These are phyloP conservation scores for Kuraishia hungarica DNA, from an alignment of 805 yeast species.

Conservation along the genomic window DNA sequence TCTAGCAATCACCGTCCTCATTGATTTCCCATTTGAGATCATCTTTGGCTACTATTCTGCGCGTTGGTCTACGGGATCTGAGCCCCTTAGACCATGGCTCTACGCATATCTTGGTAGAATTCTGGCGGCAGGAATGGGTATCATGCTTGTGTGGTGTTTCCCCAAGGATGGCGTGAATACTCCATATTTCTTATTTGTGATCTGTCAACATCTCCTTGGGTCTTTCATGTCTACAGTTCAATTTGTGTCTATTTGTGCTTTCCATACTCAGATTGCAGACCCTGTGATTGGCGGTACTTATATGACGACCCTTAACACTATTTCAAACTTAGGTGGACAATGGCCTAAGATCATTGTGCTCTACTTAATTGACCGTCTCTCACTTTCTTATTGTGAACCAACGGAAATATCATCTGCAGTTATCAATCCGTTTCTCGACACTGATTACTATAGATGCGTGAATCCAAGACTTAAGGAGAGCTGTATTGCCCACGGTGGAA, in stretches of 20 bases:
- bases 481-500: conserved; percentile 51
- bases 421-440: conserved; percentile 15
- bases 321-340: conserved; percentile 91
- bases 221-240: conserved; percentile 93
- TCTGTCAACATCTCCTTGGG: conserved; percentile 74
- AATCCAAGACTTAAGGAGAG: conserved; percentile 27
- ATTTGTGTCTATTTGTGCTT: conserved; percentile 89
- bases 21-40: conserved; percentile 94
- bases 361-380: conserved; percentile 70
- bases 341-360: conserved; percentile 91
- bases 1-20: conserved; percentile 81
- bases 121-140: conserved; percentile 68
- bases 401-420: conserved; percentile 1
- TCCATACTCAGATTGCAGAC: conserved; percentile 93
- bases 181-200: conserved; percentile 59
- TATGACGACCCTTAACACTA: conserved; percentile 91
- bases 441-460: conserved; percentile 21
- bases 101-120: conserved; percentile 79
- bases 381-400: conserved; percentile 51
- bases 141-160: conserved; percentile 59
- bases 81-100: conserved; percentile 84
- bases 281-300: conserved; percentile 96
- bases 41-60: conserved; percentile 94
- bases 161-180: conserved; percentile 49
- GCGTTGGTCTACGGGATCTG: conserved; percentile 77